These are phyloP conservation scores for Fusarium dlaminii DNA, from an alignment of 2,329 filamentous ascomycete genomes.

Conservation along the genomic window DNA sequence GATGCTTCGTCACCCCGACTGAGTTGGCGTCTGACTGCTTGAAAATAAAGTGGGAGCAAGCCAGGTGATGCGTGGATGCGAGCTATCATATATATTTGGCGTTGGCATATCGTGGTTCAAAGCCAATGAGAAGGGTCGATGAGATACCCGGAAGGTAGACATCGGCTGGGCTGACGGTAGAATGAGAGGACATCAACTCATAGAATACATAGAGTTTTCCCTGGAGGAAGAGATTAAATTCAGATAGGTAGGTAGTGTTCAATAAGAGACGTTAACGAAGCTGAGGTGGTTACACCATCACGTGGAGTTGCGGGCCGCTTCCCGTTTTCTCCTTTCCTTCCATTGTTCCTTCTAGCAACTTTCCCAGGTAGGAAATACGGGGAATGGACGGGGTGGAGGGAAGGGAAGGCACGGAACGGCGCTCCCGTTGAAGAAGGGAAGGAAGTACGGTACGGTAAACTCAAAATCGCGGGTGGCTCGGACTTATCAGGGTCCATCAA, in stretches of 20 bases:
- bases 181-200: not conserved
- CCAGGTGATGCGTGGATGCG: constrained; percentile 17
- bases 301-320: constrained; percentile 29
- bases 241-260: not conserved
- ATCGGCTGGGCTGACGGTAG: not conserved
- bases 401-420: constrained; percentile 13
- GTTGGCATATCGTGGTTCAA: not conserved
- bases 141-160: not conserved
- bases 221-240: not conserved
- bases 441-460: constrained; percentile 15
- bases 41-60: not conserved
- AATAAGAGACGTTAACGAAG: not conserved
- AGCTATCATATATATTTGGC: constrained; percentile 18
- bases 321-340: constrained; percentile 10
- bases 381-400: not conserved
- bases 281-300: constrained; percentile 18
- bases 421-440: constrained; percentile 8
- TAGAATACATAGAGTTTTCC: not conserved
- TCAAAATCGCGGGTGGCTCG: constrained; percentile 28
- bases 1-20: constrained; percentile 5
- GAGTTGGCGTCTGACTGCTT: constrained; percentile 13
- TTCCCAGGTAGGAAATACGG: constrained; percentile 15
- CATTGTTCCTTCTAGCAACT: constrained; percentile 19
- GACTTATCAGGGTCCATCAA: constrained; percentile 12
- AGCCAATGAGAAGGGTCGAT: not conserved